Conservation (phyloP, 73 alveolate genomes). For the Effrenium voratum region DNA sequence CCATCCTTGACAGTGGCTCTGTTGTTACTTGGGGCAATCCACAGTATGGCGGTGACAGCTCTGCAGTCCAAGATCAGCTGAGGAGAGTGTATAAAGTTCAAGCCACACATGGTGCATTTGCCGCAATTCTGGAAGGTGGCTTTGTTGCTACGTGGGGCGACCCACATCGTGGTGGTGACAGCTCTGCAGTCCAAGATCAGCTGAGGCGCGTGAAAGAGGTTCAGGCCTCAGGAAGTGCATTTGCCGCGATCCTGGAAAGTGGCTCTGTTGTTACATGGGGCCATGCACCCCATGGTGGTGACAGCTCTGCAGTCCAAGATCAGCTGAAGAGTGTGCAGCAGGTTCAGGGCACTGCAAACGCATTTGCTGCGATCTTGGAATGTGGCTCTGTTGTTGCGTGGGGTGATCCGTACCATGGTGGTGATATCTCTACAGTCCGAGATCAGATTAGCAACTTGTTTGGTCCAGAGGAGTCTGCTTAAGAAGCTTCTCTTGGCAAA, state of each 20-base stretch:
- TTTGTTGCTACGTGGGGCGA: constrained; percentile 17
- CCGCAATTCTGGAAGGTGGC: not conserved
- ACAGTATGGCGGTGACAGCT: constrained; percentile 17
- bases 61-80: constrained; percentile 9
- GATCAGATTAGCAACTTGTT: no score
- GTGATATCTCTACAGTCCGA: no score
- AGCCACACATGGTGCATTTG: not conserved
- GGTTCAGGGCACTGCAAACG: no score
- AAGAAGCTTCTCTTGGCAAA: no score
- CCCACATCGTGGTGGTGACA: not conserved
- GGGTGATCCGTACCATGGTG: no score
- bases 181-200: constrained; percentile 26
- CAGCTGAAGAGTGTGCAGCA: no score
- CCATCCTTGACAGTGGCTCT: not conserved
- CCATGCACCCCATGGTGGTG: no score
- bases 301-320: no score
- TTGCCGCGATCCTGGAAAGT: constrained; percentile 3
- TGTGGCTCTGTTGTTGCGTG: no score
- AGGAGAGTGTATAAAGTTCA: not conserved
- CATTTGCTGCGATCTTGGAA: no score
- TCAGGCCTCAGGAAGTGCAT: constrained; percentile 14
- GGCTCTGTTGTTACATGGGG: no score
- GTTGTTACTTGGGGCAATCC: constrained; percentile 48
- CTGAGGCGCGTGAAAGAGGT: not conserved
- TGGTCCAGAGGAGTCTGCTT: no score